Percentiles rank a stretch among this genome's conserved stretches.
Evolutionary conservation across 2,329 filamentous ascomycete species (phyloP).

Genomic region (Colletotrichum lindemuthianum): DNA sequence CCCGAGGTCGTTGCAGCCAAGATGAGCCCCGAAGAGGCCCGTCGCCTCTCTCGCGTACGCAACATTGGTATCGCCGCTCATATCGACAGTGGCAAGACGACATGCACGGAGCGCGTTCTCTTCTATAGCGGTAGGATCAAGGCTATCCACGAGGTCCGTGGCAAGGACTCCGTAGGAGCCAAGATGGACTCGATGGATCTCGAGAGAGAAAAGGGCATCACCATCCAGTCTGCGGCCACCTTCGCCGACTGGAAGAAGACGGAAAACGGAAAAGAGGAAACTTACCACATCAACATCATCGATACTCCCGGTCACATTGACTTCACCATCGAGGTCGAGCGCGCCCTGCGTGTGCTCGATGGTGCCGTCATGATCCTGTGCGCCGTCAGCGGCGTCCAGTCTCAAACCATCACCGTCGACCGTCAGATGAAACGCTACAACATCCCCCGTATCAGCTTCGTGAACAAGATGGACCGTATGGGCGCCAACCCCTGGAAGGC

Average conservation of each 20-base stretch:
- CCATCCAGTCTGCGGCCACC: constrained; percentile 96
- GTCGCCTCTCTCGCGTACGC: constrained; percentile 81
- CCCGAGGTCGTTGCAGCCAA: constrained; percentile 77
- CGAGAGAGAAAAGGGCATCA: constrained; percentile 98
- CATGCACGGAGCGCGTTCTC: constrained; percentile 92
- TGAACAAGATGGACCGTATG: constrained; percentile 99
- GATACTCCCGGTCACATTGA: constrained; percentile 99
- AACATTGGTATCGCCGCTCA: constrained; percentile 99
- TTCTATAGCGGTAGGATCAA: constrained; percentile 99
- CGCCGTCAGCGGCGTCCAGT: constrained; percentile 96
- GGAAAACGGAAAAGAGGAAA: constrained; percentile 84
- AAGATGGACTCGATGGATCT: constrained; percentile 99
- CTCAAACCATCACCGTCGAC: constrained; percentile 97
- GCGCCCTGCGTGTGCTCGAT: constrained; percentile 92
- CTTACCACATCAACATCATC: constrained; percentile 98
- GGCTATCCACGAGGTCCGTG: constrained; percentile 95
- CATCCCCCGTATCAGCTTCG: constrained; percentile 91
- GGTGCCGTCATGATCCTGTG: constrained; percentile 99
- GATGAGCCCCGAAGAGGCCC: constrained; percentile 81
- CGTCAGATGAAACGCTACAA: constrained; percentile 99
- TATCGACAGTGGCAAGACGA: constrained; percentile 99
- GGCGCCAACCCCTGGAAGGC: constrained; percentile 98
- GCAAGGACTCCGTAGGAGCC: constrained; percentile 92
- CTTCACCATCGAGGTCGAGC: constrained; percentile 98
- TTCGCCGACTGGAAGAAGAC: constrained; percentile 97